Conservation (phyloP, 306 rosid species). For the Acacia confusa region DNA sequence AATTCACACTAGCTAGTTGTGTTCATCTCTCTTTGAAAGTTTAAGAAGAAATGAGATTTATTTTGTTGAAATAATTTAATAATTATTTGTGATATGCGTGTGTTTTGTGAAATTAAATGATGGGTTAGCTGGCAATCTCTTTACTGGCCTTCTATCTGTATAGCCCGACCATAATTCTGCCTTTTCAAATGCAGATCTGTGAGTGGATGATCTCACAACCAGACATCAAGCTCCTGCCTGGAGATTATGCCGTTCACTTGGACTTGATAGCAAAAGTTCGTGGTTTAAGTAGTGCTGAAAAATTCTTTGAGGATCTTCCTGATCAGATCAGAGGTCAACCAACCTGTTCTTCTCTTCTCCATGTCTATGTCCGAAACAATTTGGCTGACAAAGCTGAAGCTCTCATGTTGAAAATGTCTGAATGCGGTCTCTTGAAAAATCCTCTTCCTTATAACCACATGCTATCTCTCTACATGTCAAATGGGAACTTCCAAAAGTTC, state of each 20-base stretch:
- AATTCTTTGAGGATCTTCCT: conserved; percentile 91
- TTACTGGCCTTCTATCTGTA: conserved; percentile 15
- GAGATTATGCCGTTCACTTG: conserved; percentile 89
- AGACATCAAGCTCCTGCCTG: conserved; percentile 63
- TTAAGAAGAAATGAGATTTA: not conserved
- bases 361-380: conserved; percentile 67
- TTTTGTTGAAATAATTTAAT: conserved; percentile 8
- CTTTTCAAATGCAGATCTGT: conserved; percentile 55
- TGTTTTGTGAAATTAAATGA: not conserved
- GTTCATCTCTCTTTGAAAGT: not conserved
- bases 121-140: conserved; percentile 9
- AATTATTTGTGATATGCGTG: not conserved
- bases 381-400: conserved; percentile 72
- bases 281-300: conserved; percentile 78
- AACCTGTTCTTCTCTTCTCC: conserved; percentile 75
- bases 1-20: not conserved
- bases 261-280: conserved; percentile 92
- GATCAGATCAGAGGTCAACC: conserved; percentile 46
- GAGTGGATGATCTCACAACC: conserved; percentile 89
- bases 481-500: conserved; percentile 68
- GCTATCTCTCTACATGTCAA: conserved; percentile 69
- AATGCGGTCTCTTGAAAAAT: conserved; percentile 59
- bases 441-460: conserved; percentile 83
- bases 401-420: conserved; percentile 76
- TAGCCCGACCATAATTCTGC: conserved; percentile 17